Percentiles rank a stretch among this genome's conserved stretches.
phyloP scores from a whole-genome alignment of 345 rosid species.

The Viola odorata region DNA sequence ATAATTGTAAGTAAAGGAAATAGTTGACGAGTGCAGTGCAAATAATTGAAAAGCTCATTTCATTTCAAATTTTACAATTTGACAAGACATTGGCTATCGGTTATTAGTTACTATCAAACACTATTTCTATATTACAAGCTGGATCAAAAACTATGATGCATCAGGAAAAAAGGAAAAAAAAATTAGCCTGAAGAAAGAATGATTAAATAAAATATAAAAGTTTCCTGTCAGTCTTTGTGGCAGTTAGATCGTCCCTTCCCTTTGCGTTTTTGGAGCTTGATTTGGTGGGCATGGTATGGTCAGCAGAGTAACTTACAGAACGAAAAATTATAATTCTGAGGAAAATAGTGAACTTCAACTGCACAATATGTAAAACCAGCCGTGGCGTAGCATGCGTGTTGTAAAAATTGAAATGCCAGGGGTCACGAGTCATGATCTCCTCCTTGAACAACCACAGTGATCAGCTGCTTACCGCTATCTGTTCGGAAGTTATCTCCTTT shows the following conservation, averaged over 20 bases:
- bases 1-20: no score
- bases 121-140: neutral
- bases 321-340: neutral
- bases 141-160: conserved; percentile 8
- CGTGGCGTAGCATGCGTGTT: neutral
- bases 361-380: neutral
- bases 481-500: conserved; percentile 79
- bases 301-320: conserved; percentile 1
- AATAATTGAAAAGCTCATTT: neutral
- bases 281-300: neutral
- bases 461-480: conserved; percentile 23
- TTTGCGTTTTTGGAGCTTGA: neutral
- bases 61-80: conserved; percentile 1
- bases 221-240: neutral
- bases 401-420: neutral
- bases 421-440: conserved; percentile 18
- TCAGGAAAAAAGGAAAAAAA: neutral
- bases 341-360: neutral
- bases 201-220: no score
- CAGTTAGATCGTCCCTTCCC: conserved; percentile 9
- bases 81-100: neutral
- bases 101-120: neutral
- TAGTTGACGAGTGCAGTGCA: no score
- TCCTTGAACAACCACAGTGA: conserved; percentile 17
- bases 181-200: no score